Evolutionary conservation across 2,329 filamentous ascomycete genomes (phyloP), one percentile per base, ranked within the genome.

Genomic region (Knufia fluminis): DNA sequence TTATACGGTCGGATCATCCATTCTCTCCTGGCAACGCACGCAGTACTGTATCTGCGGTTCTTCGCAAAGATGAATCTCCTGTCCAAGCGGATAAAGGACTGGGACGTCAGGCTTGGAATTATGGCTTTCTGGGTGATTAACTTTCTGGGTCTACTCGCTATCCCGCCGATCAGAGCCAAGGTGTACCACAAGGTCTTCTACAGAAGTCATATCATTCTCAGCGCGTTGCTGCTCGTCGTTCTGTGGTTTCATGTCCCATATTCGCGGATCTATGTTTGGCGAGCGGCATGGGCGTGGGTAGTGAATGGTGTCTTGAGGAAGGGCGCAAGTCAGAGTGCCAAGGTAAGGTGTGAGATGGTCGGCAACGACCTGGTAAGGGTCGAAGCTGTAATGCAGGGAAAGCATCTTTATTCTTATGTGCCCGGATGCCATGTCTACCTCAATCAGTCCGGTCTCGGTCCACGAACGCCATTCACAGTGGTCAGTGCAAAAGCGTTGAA

Each of bases 351-450:
- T 33, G 61, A 61, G 49, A 51, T 66, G 1, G 56, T 75, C 3
- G 66, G 64, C 9, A 71, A 68, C 8, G 63, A 67, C 40, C 65
- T 75, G 3, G 56, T 75, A 4, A 64, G 69, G 45, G 63, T 75
- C 42, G 62, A 60, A 36, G 62, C 74, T 22, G 14, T 4, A 10
- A 46, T 31, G 3, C 48, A 12, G 24, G 33, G 14, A 31, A 36
- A 23, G 24, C 26, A 14, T 2, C 16, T 56, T 2, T 46, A 53
- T 3, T 19, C 14, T 8, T 52, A 48, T 20, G 22, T 35, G 9
- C 77, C 79, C 0, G 80, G 76, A 1, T 72, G 77, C 12, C 80
- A 85, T 60, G 69, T 84, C 44, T 84, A 57, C 40, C 19, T 55
- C 14, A 50, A 46, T 23, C 32, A 32, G 3, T 20, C n/a, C 14